Base-by-base conservation (phyloP, 306 rosid genomes). In the Boehmeria nivea region DNA sequence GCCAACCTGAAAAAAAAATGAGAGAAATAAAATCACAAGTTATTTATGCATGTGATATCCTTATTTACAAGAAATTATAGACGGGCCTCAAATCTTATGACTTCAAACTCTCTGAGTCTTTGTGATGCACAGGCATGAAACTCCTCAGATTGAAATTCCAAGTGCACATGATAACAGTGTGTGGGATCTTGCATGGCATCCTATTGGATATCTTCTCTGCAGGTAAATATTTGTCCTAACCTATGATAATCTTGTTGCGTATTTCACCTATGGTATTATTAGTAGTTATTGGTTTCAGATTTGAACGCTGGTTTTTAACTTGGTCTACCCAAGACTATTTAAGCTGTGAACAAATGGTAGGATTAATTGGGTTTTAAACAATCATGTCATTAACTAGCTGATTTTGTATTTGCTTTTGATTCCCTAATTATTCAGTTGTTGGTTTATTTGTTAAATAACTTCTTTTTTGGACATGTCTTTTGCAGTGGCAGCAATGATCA, bases 111-210 rank as follows among this genome's bases (percentile, higher is more conserved):
- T 31, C 36, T 31, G 9, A 31, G 28, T 54, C 63, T 43, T 62
- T 63, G 46, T 68, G 59, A 52, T 72, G 58, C 51, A 40, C 95
- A 91, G 99, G 78, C 99, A 87, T 60, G 99, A 85, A 38, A 82
- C 89, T 45, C 96, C 99, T 3, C 99, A 91, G 77, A 72, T 87
- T 69, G 99, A 91, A 80, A 83, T 91, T 75, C 19, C 76, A 42
- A 81, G 72, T 61, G 96, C 96, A 16, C 99, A 91, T 63, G 99
- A 91, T 63, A 85, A 84, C 67, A 85, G 80, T 69, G 99, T 87
- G 53, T 91, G 96, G 99, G 95, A 91, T 72, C 96, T 91, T 69
- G 96, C 94, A 20, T 91, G 99, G 99, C 99, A 91, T 75, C 99
- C 99, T 61, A 84, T 83, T 52, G 99, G 99, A 60, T 91, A 91